Evolutionary conservation across 495 filamentous ascomycete genomes (phyloP).

Genomic region (Penicillium subrubescens): DNA sequence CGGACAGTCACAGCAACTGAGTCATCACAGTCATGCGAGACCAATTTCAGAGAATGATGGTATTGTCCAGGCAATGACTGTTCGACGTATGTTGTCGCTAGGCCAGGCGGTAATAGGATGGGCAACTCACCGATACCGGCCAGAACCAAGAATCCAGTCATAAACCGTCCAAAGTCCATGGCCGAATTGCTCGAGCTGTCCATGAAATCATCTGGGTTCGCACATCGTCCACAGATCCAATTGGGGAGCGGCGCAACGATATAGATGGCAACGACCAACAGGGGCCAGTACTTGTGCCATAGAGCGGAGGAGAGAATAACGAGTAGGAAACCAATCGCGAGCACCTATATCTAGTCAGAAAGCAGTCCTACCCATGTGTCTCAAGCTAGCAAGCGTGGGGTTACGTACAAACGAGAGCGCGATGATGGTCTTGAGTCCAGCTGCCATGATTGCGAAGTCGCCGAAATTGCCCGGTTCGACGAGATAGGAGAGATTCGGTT

Average conservation of each 20-base stretch:
- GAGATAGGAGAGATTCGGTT: constrained; percentile 1
- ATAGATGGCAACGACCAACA: constrained; percentile 95
- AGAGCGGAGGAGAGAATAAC: constrained; percentile 97
- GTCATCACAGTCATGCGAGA: background rate
- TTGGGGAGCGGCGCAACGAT: constrained; percentile 92
- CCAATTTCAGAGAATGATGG: no score
- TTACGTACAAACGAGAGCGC: constrained; percentile 86
- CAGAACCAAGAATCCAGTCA: constrained; percentile 94
- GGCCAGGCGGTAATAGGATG: background rate
- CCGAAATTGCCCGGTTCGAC: constrained; percentile 21
- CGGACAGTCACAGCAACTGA: background rate
- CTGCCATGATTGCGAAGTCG: constrained; percentile 67
- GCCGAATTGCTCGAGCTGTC: constrained; percentile 77
- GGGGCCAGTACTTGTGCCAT: constrained; percentile 87
- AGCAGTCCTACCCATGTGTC: background rate
- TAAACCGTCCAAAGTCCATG: constrained; percentile 89
- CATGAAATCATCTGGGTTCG: constrained; percentile 96
- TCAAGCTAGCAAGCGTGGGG: background rate
- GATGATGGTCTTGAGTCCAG: constrained; percentile 98
- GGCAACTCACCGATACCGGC: constrained; percentile 88
- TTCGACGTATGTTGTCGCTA: background rate
- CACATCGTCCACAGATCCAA: constrained; percentile 86
- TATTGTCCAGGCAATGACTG: background rate
- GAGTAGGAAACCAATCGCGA: constrained; percentile 98
- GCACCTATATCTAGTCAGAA: constrained; percentile 59